These are phyloP conservation scores for Nosema muscidifuracis DNA, from an alignment of 371 early-diverging fungal genomes.

Conservation along the genomic window DNA sequence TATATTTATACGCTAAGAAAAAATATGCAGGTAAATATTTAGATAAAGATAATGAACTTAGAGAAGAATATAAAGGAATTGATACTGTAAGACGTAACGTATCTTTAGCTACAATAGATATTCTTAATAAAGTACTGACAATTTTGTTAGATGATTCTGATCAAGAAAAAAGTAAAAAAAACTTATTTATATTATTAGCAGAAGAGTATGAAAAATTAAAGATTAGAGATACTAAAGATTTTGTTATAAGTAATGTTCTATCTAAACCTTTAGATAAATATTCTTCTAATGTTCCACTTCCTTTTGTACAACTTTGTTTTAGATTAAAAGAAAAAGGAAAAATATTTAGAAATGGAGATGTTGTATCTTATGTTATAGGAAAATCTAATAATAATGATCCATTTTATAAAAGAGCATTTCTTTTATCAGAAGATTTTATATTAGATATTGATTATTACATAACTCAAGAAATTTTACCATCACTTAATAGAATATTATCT, in stretches of 20 bases:
- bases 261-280: constrained; percentile 85
- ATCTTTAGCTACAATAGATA: constrained; percentile 81
- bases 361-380: constrained; percentile 89
- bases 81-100: constrained; percentile 95
- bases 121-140: constrained; percentile 67
- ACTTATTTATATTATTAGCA: constrained; percentile 26
- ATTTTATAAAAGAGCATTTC: constrained; percentile 72
- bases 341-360: constrained; percentile 74
- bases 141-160: constrained; percentile 9
- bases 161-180: background rate
- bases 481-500: constrained; percentile 64
- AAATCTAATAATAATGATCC: constrained; percentile 62
- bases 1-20: constrained; percentile 95
- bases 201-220: constrained; percentile 3
- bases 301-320: constrained; percentile 89
- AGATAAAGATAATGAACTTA: constrained; percentile 63
- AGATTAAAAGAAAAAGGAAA: constrained; percentile 70
- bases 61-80: constrained; percentile 86
- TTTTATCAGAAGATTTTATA: constrained; percentile 70
- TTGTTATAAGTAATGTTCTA: constrained; percentile 74
- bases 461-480: constrained; percentile 84
- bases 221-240: constrained; percentile 70
- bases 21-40: constrained; percentile 84
- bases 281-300: constrained; percentile 75
- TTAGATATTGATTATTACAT: constrained; percentile 89